Percentiles rank a stretch among this genome's conserved stretches.
These are phyloP conservation scores for Gossypium trilobum DNA, from an alignment of 441 rosid species.

Conservation along the genomic window DNA sequence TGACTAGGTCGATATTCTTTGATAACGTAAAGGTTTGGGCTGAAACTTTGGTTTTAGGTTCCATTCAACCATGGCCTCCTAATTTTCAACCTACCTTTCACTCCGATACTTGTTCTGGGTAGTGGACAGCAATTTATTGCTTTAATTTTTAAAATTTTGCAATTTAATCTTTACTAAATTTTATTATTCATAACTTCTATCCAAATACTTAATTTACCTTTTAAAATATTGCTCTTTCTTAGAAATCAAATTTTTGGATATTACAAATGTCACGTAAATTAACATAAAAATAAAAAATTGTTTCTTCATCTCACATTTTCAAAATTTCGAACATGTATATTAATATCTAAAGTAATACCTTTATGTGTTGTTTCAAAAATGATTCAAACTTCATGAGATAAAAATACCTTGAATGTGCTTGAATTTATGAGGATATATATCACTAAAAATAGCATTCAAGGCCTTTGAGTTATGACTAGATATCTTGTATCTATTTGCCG, in stretches of 20 bases:
- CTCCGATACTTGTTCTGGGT: neutral
- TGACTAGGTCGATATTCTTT: neutral
- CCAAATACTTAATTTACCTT: neutral
- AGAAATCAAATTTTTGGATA: neutral
- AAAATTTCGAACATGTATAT: too few relatives aligned
- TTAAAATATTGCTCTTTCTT: neutral
- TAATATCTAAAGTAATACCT: too few relatives aligned
- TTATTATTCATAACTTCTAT: neutral
- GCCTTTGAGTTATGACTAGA: neutral
- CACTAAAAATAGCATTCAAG: neutral
- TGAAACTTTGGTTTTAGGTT: neutral
- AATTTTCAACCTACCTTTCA: neutral
- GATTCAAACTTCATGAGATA: too few relatives aligned
- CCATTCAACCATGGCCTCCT: neutral
- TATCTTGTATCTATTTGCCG: neutral
- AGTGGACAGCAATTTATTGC: neutral
- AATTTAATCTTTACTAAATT: too few relatives aligned
- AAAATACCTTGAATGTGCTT: too few relatives aligned
- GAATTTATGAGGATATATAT: too few relatives aligned
- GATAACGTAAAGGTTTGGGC: neutral
- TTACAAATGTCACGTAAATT: neutral
- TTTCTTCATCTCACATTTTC: neutral
- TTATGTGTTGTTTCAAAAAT: too few relatives aligned
- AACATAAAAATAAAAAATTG: too few relatives aligned
- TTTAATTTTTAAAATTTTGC: too few relatives aligned